phyloP scores from a whole-genome alignment of 441 rosid species.

The Adansonia grandidieri region DNA sequence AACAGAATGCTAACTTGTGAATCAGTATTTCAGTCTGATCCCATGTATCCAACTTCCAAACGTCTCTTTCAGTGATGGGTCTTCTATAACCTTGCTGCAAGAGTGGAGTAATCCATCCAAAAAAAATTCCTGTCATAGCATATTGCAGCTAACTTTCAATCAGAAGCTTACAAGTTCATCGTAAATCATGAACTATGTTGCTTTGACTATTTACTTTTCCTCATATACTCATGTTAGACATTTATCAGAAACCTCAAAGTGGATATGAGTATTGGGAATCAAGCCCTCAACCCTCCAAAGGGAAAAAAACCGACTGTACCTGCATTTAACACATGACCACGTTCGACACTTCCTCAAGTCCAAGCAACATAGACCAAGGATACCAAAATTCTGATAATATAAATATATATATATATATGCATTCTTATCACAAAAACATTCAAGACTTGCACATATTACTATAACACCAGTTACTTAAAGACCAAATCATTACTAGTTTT shows the following conservation, averaged over 20 bases:
- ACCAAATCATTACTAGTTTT: neutral
- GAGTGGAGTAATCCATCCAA: conserved; percentile 92
- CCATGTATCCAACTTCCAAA: conserved; percentile 95
- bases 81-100: conserved; percentile 80
- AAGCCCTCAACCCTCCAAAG: neutral
- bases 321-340: neutral
- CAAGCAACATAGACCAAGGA: conserved; percentile 1
- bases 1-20: conserved; percentile 51
- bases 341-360: neutral
- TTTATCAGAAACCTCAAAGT: neutral
- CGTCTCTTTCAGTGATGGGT: conserved; percentile 89
- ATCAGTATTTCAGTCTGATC: conserved; percentile 77
- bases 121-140: conserved; percentile 63
- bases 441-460: neutral
- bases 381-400: neutral
- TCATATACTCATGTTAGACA: neutral
- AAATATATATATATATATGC: too few relatives aligned
- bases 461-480: neutral
- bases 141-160: conserved; percentile 26
- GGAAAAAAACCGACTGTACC: neutral
- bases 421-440: conserved; percentile 2
- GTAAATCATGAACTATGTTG: neutral
- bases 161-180: neutral
- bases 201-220: neutral
- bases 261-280: neutral